These are phyloP conservation scores for Epichloe scottii DNA, from an alignment of 2,329 filamentous ascomycete genomes.

Conservation along the genomic window DNA sequence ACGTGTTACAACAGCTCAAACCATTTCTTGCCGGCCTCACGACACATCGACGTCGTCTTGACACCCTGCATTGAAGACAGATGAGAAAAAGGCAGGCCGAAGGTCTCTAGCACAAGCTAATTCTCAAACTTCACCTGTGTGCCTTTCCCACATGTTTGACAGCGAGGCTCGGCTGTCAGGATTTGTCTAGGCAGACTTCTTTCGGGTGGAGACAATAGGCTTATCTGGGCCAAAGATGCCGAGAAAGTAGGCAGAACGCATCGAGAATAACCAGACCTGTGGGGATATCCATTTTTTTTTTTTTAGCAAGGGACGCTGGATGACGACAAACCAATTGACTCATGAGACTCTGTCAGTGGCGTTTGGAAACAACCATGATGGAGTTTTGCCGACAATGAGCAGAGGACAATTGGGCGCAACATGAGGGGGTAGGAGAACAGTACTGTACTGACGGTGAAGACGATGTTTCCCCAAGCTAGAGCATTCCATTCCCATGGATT, in stretches of 20 bases:
- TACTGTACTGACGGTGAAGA: slow-evolving; percentile 39
- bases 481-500: slow-evolving; percentile 51
- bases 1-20: slow-evolving; percentile 1
- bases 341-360: neutral
- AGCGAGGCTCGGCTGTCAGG: neutral
- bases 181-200: slow-evolving; percentile 15
- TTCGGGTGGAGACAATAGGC: slow-evolving; percentile 6
- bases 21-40: neutral
- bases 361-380: neutral
- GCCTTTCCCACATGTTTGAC: neutral
- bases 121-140: neutral
- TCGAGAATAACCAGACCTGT: slow-evolving; percentile 41
- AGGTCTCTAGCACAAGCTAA: slow-evolving; percentile 2
- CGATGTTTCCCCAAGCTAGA: slow-evolving; percentile 63
- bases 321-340: neutral
- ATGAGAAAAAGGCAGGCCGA: neutral
- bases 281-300: neutral
- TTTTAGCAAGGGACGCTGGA: neutral
- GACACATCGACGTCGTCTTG: neutral
- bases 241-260: slow-evolving; percentile 43
- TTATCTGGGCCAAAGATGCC: slow-evolving; percentile 44
- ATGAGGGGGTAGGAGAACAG: neutral
- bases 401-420: neutral
- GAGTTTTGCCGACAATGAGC: neutral
- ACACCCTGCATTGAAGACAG: neutral